These are phyloP conservation scores for Theileria sp. DNA, from an alignment of 169 alveolate species.

Conservation along the genomic window DNA sequence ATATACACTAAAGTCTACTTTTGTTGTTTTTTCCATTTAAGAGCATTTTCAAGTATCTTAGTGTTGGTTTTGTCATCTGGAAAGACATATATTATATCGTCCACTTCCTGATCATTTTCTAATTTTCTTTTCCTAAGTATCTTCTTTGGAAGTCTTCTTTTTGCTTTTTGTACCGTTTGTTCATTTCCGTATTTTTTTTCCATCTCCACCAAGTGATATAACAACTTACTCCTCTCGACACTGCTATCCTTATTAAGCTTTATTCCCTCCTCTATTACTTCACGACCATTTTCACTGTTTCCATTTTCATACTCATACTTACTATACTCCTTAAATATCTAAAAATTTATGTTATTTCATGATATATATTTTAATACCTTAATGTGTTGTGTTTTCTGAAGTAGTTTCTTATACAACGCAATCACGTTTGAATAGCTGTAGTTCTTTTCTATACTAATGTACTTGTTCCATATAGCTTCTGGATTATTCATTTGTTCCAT, in stretches of 20 bases:
- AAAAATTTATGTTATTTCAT: not conserved
- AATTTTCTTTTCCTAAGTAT: conserved; percentile 68
- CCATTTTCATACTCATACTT: conserved; percentile 72
- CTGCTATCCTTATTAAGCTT: conserved; percentile 72
- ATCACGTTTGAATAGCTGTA: conserved; percentile 76
- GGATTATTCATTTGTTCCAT: conserved; percentile 88
- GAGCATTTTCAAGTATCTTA: conserved; percentile 60
- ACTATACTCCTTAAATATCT: conserved; percentile 74
- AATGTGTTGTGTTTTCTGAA: conserved; percentile 89
- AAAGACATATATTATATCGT: conserved; percentile 73
- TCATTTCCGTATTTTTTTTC: conserved; percentile 68
- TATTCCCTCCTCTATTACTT: conserved; percentile 74
- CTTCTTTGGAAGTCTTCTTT: conserved; percentile 72
- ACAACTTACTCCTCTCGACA: conserved; percentile 76
- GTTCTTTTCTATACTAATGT: conserved; percentile 77
- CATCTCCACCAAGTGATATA: conserved; percentile 59
- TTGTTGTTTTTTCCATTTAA: conserved; percentile 49
- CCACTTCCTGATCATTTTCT: conserved; percentile 66
- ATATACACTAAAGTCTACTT: not conserved
- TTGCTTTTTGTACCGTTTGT: conserved; percentile 59
- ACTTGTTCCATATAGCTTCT: conserved; percentile 84
- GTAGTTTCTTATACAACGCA: conserved; percentile 84
- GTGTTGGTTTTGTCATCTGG: conserved; percentile 75
- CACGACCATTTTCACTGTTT: conserved; percentile 60
- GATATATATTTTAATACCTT: conserved; percentile 58